phyloP scores from a whole-genome alignment of 1,284 basidiomycete species.

The Coniophora puteana region DNA sequence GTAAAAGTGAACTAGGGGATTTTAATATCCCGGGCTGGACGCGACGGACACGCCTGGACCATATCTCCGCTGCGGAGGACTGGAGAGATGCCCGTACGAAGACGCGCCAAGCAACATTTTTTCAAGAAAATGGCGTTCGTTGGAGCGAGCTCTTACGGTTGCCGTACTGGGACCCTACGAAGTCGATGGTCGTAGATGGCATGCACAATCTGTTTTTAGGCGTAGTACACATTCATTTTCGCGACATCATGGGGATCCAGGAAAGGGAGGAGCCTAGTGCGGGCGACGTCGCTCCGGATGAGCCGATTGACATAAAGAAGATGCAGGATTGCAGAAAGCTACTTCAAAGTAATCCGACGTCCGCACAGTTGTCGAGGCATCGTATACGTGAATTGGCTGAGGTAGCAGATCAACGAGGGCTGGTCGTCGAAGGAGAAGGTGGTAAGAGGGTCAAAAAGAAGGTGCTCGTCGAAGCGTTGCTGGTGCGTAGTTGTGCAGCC shows the following conservation, averaged over 20 bases:
- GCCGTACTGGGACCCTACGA: conserved; percentile 31
- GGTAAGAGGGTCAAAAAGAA: too few relatives aligned
- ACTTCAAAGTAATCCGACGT: too few relatives aligned
- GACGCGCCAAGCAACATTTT: conserved; percentile 7
- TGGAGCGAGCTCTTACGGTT: conserved; percentile 33
- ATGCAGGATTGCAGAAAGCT: too few relatives aligned
- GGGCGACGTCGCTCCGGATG: too few relatives aligned
- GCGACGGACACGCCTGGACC: neutral
- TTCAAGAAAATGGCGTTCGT: conserved; percentile 24
- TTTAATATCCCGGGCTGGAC: conserved; percentile 10
- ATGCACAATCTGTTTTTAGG: conserved; percentile 34
- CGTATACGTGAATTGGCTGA: too few relatives aligned
- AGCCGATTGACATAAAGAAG: too few relatives aligned
- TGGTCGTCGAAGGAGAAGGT: too few relatives aligned
- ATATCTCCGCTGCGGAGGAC: neutral
- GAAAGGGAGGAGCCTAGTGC: too few relatives aligned
- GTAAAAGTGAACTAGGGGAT: conserved; percentile 9
- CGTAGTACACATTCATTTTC: conserved; percentile 23
- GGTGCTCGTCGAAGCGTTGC: too few relatives aligned
- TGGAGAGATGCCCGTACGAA: conserved; percentile 4
- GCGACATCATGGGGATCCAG: conserved; percentile 22
- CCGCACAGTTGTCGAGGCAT: too few relatives aligned
- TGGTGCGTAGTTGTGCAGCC: too few relatives aligned
- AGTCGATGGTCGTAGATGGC: conserved; percentile 25
- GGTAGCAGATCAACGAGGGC: too few relatives aligned